Evolutionary conservation across 768 basidiomycete genomes (phyloP).

Genomic region (Podaxis sp.): DNA sequence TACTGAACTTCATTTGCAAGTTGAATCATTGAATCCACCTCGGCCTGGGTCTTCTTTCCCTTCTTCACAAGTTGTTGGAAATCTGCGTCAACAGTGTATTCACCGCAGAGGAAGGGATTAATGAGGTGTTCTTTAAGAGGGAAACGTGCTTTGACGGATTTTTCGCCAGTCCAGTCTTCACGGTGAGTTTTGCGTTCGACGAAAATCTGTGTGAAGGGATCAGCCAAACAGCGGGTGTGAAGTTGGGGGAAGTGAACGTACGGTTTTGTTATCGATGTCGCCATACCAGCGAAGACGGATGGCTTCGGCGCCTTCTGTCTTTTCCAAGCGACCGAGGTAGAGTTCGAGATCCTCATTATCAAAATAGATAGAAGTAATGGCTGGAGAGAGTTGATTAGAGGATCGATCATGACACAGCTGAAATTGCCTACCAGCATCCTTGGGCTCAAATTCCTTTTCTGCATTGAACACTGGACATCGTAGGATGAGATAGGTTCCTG

Average conservation of each 20-base stretch:
- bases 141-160: conserved; percentile 96
- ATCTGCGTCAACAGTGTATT: conserved; percentile 91
- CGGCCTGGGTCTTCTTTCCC: conserved; percentile 90
- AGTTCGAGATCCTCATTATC: conserved; percentile 95
- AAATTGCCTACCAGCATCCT: conserved; percentile 64
- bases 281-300: conserved; percentile 98
- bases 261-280: conserved; percentile 77
- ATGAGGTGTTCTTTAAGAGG: conserved; percentile 92
- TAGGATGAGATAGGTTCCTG: not conserved
- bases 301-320: conserved; percentile 98
- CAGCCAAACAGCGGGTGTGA: not conserved
- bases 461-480: conserved; percentile 76
- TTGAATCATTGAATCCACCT: conserved; percentile 93
- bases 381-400: conserved; percentile 32
- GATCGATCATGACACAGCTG: not conserved
- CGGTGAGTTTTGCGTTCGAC: conserved; percentile 91
- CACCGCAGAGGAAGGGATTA: conserved; percentile 86
- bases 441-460: conserved; percentile 87
- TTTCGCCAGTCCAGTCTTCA: conserved; percentile 99
- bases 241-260: conserved; percentile 24
- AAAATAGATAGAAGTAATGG: conserved; percentile 97
- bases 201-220: conserved; percentile 62
- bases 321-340: conserved; percentile 95
- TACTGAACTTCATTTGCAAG: conserved; percentile 98
- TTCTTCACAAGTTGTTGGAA: conserved; percentile 83